Percentiles rank a stretch among this genome's conserved stretches.
Evolutionary conservation across 495 filamentous ascomycete species (phyloP).

Genomic region (Chaetomium tenue): DNA sequence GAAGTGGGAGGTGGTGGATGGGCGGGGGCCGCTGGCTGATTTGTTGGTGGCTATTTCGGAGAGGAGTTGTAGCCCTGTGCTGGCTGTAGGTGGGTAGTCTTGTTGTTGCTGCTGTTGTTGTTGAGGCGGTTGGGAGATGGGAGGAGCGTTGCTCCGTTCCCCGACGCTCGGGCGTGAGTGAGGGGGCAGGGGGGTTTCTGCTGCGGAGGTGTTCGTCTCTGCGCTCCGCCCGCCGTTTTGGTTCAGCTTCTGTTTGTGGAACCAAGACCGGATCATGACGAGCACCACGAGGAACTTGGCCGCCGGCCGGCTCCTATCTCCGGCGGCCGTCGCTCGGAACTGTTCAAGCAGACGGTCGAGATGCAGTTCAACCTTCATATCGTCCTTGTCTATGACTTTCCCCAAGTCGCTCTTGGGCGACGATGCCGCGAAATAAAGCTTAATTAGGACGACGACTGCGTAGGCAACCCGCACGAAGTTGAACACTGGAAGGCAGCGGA

Average conservation of each 20-base stretch:
- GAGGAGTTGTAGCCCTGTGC: constrained; percentile 62
- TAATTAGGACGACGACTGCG: constrained; percentile 81
- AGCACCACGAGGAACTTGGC: constrained; percentile 76
- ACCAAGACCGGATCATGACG: constrained; percentile 70
- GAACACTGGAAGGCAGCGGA: constrained; percentile 73
- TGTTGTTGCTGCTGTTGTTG: constrained; percentile 22
- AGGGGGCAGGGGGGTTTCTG: constrained; percentile 16
- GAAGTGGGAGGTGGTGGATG: constrained; percentile 9
- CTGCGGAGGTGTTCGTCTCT: neutral
- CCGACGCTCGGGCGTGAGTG: constrained; percentile 7
- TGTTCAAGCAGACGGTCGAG: constrained; percentile 64
- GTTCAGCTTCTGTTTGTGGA: constrained; percentile 48
- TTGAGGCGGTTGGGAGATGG: constrained; percentile 11
- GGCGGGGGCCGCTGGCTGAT: constrained; percentile 28
- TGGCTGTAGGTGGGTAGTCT: constrained; percentile 37
- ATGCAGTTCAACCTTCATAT: constrained; percentile 73
- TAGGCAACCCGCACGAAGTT: constrained; percentile 74
- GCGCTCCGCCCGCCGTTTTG: constrained; percentile 22
- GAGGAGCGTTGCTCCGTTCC: constrained; percentile 25
- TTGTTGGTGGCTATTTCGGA: constrained; percentile 67
- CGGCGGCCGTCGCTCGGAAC: constrained; percentile 62
- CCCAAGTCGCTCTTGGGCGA: constrained; percentile 67
- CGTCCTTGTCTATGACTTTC: constrained; percentile 70
- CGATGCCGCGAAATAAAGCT: constrained; percentile 76
- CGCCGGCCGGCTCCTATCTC: constrained; percentile 65